These are phyloP conservation scores for Abortiporus biennis DNA, from an alignment of 1,284 basidiomycete genomes.

Conservation along the genomic window DNA sequence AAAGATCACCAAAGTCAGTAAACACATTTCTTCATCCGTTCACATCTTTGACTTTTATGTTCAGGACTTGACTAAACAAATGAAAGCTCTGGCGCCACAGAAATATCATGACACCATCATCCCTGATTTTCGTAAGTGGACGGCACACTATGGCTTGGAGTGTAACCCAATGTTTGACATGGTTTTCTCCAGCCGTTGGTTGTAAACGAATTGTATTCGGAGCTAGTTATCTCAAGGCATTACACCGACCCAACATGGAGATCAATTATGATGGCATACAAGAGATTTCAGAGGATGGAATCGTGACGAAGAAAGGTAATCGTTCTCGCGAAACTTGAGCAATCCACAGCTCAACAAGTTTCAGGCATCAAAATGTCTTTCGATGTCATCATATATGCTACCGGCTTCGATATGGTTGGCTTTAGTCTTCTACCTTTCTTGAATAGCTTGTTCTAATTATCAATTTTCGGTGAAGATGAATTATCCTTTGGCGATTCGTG, in stretches of 20 bases:
- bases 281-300: conserved; percentile 29
- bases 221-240: conserved; percentile 31
- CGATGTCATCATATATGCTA: conserved; percentile 24
- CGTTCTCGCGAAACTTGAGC: background rate
- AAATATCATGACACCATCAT: conserved; percentile 34
- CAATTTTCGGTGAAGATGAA: no score
- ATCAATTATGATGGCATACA: conserved; percentile 34
- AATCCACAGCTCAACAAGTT: background rate
- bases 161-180: background rate
- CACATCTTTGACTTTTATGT: no score
- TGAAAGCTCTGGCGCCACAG: conserved; percentile 29
- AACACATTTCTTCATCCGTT: no score
- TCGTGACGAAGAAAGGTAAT: conserved; percentile 29
- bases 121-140: conserved; percentile 35
- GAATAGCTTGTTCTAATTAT: no score
- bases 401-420: conserved; percentile 29
- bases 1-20: no score
- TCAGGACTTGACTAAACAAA: conserved; percentile 27
- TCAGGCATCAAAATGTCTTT: conserved; percentile 12
- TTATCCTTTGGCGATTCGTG: conserved; percentile 26
- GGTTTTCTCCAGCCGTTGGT: conserved; percentile 22
- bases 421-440: conserved; percentile 29
- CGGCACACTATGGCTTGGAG: background rate
- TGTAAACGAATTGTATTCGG: conserved; percentile 34
- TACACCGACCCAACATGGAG: conserved; percentile 35